Evolutionary conservation across 306 rosid genomes (phyloP).

Genomic region (Herpetospermum pedunculosum): DNA sequence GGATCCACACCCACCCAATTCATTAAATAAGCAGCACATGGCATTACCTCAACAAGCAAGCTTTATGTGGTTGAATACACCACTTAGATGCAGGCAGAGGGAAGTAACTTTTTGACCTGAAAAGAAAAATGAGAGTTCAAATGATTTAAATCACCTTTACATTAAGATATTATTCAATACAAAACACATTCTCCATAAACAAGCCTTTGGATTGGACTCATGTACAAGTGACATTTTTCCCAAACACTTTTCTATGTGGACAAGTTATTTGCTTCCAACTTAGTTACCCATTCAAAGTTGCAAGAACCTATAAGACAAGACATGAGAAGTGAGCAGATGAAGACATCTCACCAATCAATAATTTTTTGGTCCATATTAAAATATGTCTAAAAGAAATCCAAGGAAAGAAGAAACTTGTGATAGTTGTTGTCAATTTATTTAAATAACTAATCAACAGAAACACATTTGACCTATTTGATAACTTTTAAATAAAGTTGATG

Average conservation of each 20-base stretch:
- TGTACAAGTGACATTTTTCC: neutral
- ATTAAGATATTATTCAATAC: neutral
- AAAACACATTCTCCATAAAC: neutral
- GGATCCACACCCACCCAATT: slow-evolving; percentile 4
- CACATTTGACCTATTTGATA: neutral
- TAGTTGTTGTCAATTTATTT: neutral
- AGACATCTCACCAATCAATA: slow-evolving; percentile 5
- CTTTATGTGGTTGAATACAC: neutral
- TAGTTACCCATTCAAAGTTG: slow-evolving; percentile 5
- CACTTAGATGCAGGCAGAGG: neutral
- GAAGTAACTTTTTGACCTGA: neutral
- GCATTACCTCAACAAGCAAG: slow-evolving; percentile 5
- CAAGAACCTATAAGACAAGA: slow-evolving; percentile 1
- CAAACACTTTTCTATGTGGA: neutral
- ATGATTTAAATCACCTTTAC: neutral
- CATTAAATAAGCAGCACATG: neutral
- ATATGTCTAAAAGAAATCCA: neutral
- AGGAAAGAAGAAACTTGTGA: neutral
- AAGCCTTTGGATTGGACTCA: neutral
- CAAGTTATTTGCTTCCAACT: neutral
- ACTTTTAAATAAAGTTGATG: neutral
- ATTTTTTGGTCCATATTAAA: neutral
- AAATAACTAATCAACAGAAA: neutral
- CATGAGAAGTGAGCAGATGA: neutral
- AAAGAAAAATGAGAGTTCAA: neutral